phyloP scores from a whole-genome alignment of 768 basidiomycete genomes.

The Candolleomyces eurysporus region DNA sequence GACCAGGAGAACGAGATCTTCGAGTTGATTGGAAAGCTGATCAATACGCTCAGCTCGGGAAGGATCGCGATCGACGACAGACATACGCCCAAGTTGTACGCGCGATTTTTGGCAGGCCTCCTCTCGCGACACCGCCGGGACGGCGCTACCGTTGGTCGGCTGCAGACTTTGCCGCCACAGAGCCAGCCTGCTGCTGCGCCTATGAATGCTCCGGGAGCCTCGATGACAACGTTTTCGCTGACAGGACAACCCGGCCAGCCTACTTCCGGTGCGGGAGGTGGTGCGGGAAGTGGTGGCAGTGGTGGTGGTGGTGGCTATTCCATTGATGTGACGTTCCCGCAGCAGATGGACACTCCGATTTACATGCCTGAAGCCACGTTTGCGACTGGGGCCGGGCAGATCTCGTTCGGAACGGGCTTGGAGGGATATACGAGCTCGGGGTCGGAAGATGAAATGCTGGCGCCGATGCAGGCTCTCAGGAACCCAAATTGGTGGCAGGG shows the following conservation, averaged over 20 bases:
- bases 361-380: slow-evolving; percentile 51
- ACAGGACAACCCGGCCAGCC: slow-evolving; percentile 9
- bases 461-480: slow-evolving; percentile 71
- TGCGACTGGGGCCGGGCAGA: slow-evolving; percentile 36
- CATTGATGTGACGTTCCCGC: neutral
- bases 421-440: slow-evolving; percentile 32
- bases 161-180: slow-evolving; percentile 49
- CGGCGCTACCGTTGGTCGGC: slow-evolving; percentile 55
- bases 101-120: slow-evolving; percentile 74
- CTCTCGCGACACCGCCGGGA: slow-evolving; percentile 69
- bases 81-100: slow-evolving; percentile 78
- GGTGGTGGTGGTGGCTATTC: slow-evolving; percentile 3
- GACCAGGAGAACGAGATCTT: slow-evolving; percentile 71
- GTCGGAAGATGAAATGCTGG: slow-evolving; percentile 59
- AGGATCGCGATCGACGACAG: slow-evolving; percentile 80
- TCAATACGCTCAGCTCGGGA: slow-evolving; percentile 66
- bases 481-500: slow-evolving; percentile 73
- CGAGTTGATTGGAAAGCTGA: slow-evolving; percentile 67
- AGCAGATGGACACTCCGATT: slow-evolving; percentile 17
- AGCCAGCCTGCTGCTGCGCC: slow-evolving; percentile 19
- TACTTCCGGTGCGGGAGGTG: neutral
- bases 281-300: slow-evolving; percentile 1
- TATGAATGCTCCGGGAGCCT: slow-evolving; percentile 14
- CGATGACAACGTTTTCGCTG: slow-evolving; percentile 29
- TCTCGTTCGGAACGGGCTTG: slow-evolving; percentile 42